Evolutionary conservation across 2,329 filamentous ascomycete species (phyloP), one percentile per base, ranked within the genome.

Genomic region (Aspergillus eucalypticola): DNA sequence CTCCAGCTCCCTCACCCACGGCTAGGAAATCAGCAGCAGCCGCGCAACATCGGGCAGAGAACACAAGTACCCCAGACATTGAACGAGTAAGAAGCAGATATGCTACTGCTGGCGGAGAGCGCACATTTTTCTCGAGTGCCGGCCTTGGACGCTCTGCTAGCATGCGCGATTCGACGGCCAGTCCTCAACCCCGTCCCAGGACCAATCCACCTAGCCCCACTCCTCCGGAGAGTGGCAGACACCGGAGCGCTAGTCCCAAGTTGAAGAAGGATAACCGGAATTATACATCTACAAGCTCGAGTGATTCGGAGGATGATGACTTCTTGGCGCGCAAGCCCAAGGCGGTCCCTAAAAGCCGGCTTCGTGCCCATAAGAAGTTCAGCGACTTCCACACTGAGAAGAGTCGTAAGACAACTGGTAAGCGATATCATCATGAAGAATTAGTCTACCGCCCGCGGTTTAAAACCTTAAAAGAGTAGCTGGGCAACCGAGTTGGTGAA

Each of bases 1-100:
- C 75, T 11, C 68, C 77, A 46, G 73, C 71, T 3, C 75, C 77
- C 7, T 72, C 77, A 2, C 78, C 78, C 19, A 79, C 77, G 25
- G 70, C 75, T 21, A 77, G 75, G 59, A 76, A 78, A 63, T 73
- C 77, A 27, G 73, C 79, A 63, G 71, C 79, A 17, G 64, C 69
- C 49, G 71, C 65, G 19, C 63, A 64, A 19, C 68, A 67, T 29
- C 69, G 64, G 64, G 46, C 73, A 64, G 61, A 80, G 13, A 54
- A 54, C n/a, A 49, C 59, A 17, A 56, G 57, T 27, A 62, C 75
- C 59, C 62, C 79, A 65, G 65, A 84, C 72, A 69, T 78, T 73
- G 52, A 84, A 79, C 80, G 85, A 44, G 73, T 77, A 7, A 79
- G 84, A 51, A 83, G 82, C 21, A 81, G 80, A 46, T 88, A 88